phyloP scores from a whole-genome alignment of 1,284 basidiomycete genomes.

The Cryptococcus neoformans region DNA sequence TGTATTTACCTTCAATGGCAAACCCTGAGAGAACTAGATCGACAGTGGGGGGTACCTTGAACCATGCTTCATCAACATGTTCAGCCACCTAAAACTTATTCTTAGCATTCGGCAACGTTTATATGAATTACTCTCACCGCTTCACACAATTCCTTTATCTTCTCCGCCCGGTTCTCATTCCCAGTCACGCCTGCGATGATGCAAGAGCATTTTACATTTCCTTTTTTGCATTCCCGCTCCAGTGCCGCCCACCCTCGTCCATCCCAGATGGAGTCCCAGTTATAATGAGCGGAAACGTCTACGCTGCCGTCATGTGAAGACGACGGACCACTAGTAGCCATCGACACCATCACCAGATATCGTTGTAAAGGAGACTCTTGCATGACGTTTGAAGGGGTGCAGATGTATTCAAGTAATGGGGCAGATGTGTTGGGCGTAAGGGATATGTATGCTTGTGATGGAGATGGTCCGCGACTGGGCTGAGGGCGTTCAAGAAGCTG shows the following conservation, averaged over 20 bases:
- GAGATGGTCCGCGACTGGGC: constrained; percentile 3
- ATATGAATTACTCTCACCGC: constrained; percentile 9
- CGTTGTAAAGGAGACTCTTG: constrained; percentile 2
- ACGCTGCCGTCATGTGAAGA: background rate
- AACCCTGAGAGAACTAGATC: constrained; percentile 18
- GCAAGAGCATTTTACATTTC: constrained; percentile 14
- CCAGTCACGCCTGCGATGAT: constrained; percentile 6
- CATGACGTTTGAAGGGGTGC: background rate
- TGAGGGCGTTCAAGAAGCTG: constrained; percentile 8
- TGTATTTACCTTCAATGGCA: constrained; percentile 6
- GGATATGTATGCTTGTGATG: constrained; percentile 10
- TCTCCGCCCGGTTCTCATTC: constrained; percentile 2
- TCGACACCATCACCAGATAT: constrained; percentile 15
- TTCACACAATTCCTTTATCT: constrained; percentile 12
- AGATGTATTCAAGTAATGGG: constrained; percentile 9
- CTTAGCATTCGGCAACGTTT: background rate
- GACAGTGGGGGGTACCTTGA: constrained; percentile 14
- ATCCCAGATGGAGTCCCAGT: constrained; percentile 16
- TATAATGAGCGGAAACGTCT: background rate
- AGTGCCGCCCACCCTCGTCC: constrained; percentile 10
- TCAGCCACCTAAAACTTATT: constrained; percentile 6
- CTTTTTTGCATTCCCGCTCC: constrained; percentile 3
- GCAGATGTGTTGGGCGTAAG: constrained; percentile 12
- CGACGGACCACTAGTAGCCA: background rate
- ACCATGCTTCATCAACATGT: constrained; percentile 20